Evolutionary conservation across 2,329 filamentous ascomycete species (phyloP), one percentile per base, ranked within the genome.

Genomic region (Penicillium sp.): DNA sequence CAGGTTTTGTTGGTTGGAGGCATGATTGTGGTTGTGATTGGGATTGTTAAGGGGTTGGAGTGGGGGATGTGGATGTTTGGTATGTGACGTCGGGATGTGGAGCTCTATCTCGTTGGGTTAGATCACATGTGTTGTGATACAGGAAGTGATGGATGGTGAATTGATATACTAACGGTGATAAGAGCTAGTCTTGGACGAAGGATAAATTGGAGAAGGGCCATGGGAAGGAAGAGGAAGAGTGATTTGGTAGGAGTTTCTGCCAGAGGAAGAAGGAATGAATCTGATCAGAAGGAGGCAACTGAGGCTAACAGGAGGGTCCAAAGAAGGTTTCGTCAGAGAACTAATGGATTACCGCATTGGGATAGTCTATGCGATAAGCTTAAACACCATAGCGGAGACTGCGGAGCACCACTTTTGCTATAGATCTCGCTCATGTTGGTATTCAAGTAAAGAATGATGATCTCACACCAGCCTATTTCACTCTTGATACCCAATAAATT

Each of bases 1-100:
- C 42, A 50, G 41, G 32, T 38, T 10, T 43, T 58, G 49, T 52
- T 58, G 43, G 58, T 58, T 18, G 56, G 38, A 4, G 56, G 40
- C 58, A 60, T 61, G 30, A 19, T 47, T 44, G 48, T 13, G 44
- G 42, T 23, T 23, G 23, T 23, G 23, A 23, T 3, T 23, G 23
- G 23, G 23, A 23, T 13, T 16, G 29, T 48, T 19, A 29, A 14
- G 19, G 23, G 13, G 18, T 7, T 45, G n/a, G 7, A n/a, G 23
- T 29, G 26, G 27, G 29, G 30, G 36, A 23, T 7, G 34, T 39
- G 30, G 26, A 1, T 23, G 18, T 8, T 43, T 44, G 23, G 19
- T 8, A 45, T 39, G 14, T 26, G 35, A 39, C 14, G 7, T 51
- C 11, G 23, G 13, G 13, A 2, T 44, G 18, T 10, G 8, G 32